Conservation (phyloP, 768 basidiomycete species). For the Hericium rajendrae region DNA sequence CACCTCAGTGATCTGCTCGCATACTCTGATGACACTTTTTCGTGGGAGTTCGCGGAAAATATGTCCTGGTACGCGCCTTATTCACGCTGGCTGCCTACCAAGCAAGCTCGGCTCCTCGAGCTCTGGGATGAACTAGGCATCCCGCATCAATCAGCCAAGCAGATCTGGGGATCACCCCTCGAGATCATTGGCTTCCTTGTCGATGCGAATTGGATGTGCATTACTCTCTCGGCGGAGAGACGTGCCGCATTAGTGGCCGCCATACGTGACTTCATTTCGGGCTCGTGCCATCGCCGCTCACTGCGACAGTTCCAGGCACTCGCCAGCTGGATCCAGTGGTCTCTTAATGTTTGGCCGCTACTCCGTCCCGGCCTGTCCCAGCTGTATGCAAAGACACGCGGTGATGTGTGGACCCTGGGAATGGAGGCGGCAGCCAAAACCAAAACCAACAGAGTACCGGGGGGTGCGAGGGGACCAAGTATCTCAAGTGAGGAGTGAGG, state of each 20-base stretch:
- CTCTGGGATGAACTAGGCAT: slow-evolving; percentile 33
- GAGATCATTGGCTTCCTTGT: slow-evolving; percentile 23
- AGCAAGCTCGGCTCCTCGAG: slow-evolving; percentile 26
- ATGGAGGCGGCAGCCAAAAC: no score
- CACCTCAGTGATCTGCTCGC: slow-evolving; percentile 15
- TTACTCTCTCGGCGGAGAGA: slow-evolving; percentile 22
- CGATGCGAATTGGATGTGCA: slow-evolving; percentile 27
- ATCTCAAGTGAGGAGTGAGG: no score
- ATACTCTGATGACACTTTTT: slow-evolving; percentile 29
- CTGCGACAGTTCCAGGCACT: not conserved
- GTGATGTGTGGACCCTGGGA: no score
- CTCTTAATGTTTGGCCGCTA: slow-evolving; percentile 26
- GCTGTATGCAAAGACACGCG: slow-evolving; percentile 25
- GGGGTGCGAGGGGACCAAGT: no score
- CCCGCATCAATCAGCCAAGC: slow-evolving; percentile 31
- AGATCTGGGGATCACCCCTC: slow-evolving; percentile 21
- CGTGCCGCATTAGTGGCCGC: not conserved
- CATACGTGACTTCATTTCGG: not conserved
- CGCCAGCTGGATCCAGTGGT: not conserved
- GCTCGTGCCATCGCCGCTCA: not conserved
- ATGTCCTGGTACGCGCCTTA: slow-evolving; percentile 24
- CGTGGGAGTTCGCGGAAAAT: slow-evolving; percentile 13
- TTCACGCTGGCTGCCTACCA: slow-evolving; percentile 16
- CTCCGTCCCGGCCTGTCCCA: slow-evolving; percentile 20
- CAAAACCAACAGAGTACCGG: no score